These are phyloP conservation scores for Purpureocillium takamizusanense DNA, from an alignment of 2,329 filamentous ascomycete genomes.

Conservation along the genomic window DNA sequence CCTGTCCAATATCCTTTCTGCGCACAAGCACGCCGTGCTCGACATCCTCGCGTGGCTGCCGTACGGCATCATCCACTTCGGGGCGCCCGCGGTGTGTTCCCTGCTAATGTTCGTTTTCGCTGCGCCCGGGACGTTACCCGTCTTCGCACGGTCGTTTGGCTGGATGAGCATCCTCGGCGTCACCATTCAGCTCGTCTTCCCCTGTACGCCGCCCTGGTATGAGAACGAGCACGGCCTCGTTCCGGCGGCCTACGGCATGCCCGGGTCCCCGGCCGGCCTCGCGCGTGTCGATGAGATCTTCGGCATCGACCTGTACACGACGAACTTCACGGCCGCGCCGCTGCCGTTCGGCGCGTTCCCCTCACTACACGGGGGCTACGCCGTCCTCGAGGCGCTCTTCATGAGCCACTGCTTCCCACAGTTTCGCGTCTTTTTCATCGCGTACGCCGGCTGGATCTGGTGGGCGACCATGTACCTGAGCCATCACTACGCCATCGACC, in stretches of 20 bases:
- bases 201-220: slow-evolving; percentile 94
- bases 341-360: slow-evolving; percentile 94
- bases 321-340: slow-evolving; percentile 80
- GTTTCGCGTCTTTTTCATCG: slow-evolving; percentile 68
- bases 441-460: slow-evolving; percentile 89
- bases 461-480: slow-evolving; percentile 98
- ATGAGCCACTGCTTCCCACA: slow-evolving; percentile 88
- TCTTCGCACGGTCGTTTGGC: slow-evolving; percentile 80
- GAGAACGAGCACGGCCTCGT: slow-evolving; percentile 87
- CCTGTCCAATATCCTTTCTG: slow-evolving; percentile 88
- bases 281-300: slow-evolving; percentile 85
- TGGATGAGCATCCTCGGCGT: slow-evolving; percentile 89
- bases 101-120: slow-evolving; percentile 78
- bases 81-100: slow-evolving; percentile 71
- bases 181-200: slow-evolving; percentile 79
- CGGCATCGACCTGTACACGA: slow-evolving; percentile 86
- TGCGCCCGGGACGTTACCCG: slow-evolving; percentile 73
- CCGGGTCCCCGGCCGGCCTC: slow-evolving; percentile 80
- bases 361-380: slow-evolving; percentile 82
- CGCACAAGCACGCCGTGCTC: slow-evolving; percentile 73
- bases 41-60: slow-evolving; percentile 90
- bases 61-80: slow-evolving; percentile 87
- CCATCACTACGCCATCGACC: slow-evolving; percentile 92
- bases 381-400: slow-evolving; percentile 83
- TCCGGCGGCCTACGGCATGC: slow-evolving; percentile 86